Evolutionary conservation across 108 stramenopile genomes (phyloP), one percentile per base, ranked within the genome.

Genomic region (Skeletonema potamos): DNA sequence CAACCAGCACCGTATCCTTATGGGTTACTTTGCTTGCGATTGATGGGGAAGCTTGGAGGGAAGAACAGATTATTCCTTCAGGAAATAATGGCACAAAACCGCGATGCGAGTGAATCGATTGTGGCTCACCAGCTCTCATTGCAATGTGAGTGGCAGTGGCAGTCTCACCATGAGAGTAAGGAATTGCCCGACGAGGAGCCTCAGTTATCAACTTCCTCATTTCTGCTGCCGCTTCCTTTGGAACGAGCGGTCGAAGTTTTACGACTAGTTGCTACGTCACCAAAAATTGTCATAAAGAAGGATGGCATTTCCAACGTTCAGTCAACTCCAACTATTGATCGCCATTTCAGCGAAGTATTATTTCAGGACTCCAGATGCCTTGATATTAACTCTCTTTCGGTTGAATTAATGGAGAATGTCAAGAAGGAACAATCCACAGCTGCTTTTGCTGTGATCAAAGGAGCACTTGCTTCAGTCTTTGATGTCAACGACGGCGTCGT

Each of bases 41-140:
- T 98, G 18, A 75, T 97, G 28, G 98, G 98, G 27, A 98, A 97
- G 79, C 82, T 99, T 7, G 97, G 97, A 22, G 97, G 98, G 22
- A 92, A 85, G 66, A 98, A 98, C 81, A 82, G 98, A 43, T 66
- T 80, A 36, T 96, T 97, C 64, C 74, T 98, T 20, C 65, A 85
- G 33, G 90, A 90, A 27, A 76, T 87, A 27, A 80, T 88, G 68
- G 66, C 72, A 44, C 62, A 77, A 30, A 58, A 62, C 2, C 56
- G 57, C 6, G 28, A 83, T 1, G 39, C 1, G 29, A 15, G 22
- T 61, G 12, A 27, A 15, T 30, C 7, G 13, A 18, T 69, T 32
- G 9, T 12, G 61, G 20, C 28, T 37, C 62, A 41, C 27, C 32
- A 18, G 34, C 20, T 75, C n/a, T 62, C 78, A 41, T 68, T 82